Evolutionary conservation across 2,329 filamentous ascomycete genomes (phyloP).

Genomic region (Polychaeton citri): DNA sequence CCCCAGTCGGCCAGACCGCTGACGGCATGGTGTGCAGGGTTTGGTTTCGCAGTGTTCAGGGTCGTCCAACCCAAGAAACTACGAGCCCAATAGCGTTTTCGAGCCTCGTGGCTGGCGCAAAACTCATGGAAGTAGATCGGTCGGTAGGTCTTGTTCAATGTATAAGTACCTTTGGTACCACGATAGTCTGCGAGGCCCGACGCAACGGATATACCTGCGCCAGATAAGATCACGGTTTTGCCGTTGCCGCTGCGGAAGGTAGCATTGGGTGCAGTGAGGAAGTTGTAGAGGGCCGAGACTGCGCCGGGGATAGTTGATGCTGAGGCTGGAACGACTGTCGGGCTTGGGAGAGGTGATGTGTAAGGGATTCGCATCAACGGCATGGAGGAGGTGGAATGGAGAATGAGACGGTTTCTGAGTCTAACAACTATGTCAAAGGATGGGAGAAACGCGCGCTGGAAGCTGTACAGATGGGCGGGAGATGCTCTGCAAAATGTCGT

Average conservation of each 20-base stretch:
- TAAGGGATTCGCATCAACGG: conserved; percentile 76
- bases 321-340: conserved; percentile 58
- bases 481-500: no score
- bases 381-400: no score
- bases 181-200: conserved; percentile 90
- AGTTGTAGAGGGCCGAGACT: conserved; percentile 60
- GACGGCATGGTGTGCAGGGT: conserved; percentile 66
- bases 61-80: conserved; percentile 89
- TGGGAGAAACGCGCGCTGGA: no score
- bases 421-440: no score
- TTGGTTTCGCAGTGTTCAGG: conserved; percentile 64
- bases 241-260: conserved; percentile 25
- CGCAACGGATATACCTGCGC: conserved; percentile 85
- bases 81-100: conserved; percentile 90
- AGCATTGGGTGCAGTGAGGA: conserved; percentile 49
- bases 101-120: conserved; percentile 60
- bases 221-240: conserved; percentile 56
- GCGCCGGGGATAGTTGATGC: conserved; percentile 61
- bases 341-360: conserved; percentile 65
- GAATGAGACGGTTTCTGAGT: no score
- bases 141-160: conserved; percentile 75
- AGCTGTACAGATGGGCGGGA: no score
- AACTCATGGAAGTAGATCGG: conserved; percentile 95
- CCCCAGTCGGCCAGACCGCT: conserved; percentile 58
- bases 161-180: conserved; percentile 80